A percentile compares a stretch with the other conserved stretches of the same genome.
These are phyloP conservation scores for Udeniomyces megalosporus DNA, from an alignment of 768 basidiomycete genomes.

Conservation along the genomic window DNA sequence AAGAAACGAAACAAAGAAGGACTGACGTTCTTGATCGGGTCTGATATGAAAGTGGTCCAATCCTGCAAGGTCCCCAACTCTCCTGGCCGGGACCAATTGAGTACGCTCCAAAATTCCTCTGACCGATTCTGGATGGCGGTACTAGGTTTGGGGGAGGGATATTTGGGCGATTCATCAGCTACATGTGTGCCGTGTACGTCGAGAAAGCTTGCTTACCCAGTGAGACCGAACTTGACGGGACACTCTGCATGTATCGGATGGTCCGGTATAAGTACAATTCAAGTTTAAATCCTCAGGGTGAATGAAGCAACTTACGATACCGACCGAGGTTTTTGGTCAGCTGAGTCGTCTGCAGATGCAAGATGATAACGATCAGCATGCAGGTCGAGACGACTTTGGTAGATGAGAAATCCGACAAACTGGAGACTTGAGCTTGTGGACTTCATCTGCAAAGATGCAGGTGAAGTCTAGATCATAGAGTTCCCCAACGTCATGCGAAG, in stretches of 20 bases:
- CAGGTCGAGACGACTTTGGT: no score
- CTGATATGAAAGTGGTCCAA: conserved; percentile 54
- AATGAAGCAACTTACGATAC: not conserved
- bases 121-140: conserved; percentile 76
- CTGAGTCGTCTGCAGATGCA: not conserved
- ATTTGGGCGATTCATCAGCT: no score
- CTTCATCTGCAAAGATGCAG: conserved; percentile 57
- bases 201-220: conserved; percentile 39
- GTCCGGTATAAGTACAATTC: no score
- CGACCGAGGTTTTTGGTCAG: not conserved
- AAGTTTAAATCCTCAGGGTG: no score
- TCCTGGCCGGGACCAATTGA: conserved; percentile 80
- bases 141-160: conserved; percentile 3
- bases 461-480: conserved; percentile 44
- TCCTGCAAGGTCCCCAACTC: conserved; percentile 52
- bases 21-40: conserved; percentile 23
- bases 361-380: no score
- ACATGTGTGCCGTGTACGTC: conserved; percentile 25
- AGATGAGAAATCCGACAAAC: conserved; percentile 22
- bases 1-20: not conserved
- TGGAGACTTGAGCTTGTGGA: conserved; percentile 73
- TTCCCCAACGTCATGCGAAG: conserved; percentile 50
- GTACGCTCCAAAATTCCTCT: conserved; percentile 75
- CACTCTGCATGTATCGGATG: conserved; percentile 46
- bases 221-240: conserved; percentile 60